A percentile compares a stretch with the other conserved stretches of the same genome.
Conservation (phyloP, 2,329 filamentous ascomycete genomes). For the Berkeleyomyces rouxiae region DNA sequence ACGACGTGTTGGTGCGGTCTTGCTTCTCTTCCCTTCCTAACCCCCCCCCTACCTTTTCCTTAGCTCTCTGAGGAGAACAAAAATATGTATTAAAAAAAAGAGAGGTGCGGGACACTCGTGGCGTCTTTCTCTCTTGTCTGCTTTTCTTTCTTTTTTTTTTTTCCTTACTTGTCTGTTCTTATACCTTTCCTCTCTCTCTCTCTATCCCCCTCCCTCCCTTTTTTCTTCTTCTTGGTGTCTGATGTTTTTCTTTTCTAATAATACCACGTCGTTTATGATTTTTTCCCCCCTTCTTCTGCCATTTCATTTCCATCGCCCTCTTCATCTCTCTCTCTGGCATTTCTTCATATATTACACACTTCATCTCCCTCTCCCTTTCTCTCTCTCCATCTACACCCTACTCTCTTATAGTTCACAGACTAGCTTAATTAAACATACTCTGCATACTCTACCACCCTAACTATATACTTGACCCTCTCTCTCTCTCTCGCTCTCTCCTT, state of each 20-base stretch:
- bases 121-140: too few relatives aligned
- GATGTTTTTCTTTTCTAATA: background rate
- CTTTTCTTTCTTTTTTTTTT: background rate
- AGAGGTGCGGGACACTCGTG: background rate
- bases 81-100: background rate
- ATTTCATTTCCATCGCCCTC: background rate
- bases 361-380: background rate
- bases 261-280: slow-evolving; percentile 1
- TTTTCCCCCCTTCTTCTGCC: background rate
- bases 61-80: background rate
- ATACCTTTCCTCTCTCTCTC: background rate
- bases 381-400: too few relatives aligned
- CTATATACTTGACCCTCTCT: too few relatives aligned
- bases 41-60: background rate
- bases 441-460: too few relatives aligned
- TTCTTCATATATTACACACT: background rate
- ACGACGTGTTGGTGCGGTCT: background rate
- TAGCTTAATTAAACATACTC: too few relatives aligned
- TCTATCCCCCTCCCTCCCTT: background rate
- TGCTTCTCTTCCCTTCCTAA: background rate
- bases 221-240: background rate
- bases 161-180: background rate
- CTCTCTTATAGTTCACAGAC: too few relatives aligned
- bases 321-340: background rate
- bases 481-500: too few relatives aligned